These are phyloP conservation scores for Cladosporium cucumerinum DNA, from an alignment of 2,329 filamentous ascomycete genomes.

Conservation along the genomic window DNA sequence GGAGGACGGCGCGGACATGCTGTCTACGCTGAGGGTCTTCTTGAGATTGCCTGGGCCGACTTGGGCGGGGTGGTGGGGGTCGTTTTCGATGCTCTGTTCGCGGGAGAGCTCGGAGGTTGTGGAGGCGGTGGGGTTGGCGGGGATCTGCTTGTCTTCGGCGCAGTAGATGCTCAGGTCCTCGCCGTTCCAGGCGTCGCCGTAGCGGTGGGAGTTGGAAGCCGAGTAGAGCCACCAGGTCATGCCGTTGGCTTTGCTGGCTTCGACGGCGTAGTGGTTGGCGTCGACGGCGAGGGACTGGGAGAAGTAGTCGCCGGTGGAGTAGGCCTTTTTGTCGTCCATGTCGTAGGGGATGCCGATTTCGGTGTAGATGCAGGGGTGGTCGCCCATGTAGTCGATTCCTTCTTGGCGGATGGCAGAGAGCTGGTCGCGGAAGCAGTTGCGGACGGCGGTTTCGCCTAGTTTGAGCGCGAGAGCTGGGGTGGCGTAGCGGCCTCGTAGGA, in stretches of 20 bases:
- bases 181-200: conserved; percentile 95
- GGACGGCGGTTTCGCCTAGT: conserved; percentile 86
- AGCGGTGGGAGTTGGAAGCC: conserved; percentile 76
- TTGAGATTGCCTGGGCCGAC: conserved; percentile 76
- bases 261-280: conserved; percentile 90
- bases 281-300: conserved; percentile 91
- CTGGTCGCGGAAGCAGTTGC: conserved; percentile 89
- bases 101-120: conserved; percentile 12
- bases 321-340: conserved; percentile 95
- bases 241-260: conserved; percentile 78
- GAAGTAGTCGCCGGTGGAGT: conserved; percentile 91
- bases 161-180: conserved; percentile 93
- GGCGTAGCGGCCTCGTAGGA: conserved; percentile 83
- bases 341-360: conserved; percentile 98
- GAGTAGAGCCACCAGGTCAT: conserved; percentile 89
- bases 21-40: conserved; percentile 61
- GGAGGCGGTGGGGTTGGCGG: conserved; percentile 45
- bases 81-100: not conserved
- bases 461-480: conserved; percentile 89
- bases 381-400: conserved; percentile 81
- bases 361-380: conserved; percentile 83
- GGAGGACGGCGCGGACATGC: conserved; percentile 34
- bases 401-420: conserved; percentile 78
- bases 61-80: conserved; percentile 50
- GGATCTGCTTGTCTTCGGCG: conserved; percentile 68